Conservation (phyloP, 441 rosid species). For the Populus hybrid region DNA sequence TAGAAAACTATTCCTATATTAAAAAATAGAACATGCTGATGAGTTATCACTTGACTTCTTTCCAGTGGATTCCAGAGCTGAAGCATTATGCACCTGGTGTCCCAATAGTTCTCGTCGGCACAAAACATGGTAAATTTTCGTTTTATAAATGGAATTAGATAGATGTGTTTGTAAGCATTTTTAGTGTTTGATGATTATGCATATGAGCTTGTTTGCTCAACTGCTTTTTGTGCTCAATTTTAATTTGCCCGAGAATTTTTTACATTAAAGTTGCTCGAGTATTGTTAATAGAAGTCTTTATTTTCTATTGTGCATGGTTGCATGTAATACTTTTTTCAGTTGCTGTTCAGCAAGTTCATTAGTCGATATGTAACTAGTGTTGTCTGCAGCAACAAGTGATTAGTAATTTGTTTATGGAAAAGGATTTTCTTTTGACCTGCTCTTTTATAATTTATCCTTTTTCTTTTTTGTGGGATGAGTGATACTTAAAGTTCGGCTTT, state of each 20-base stretch:
- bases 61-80: conserved; percentile 90
- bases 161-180: not conserved
- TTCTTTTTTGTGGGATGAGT: not conserved
- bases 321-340: not conserved
- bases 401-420: not conserved
- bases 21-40: not conserved
- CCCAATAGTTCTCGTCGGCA: conserved; percentile 79
- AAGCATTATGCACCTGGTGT: conserved; percentile 89
- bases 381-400: not conserved
- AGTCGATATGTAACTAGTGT: not conserved
- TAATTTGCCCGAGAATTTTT: not conserved
- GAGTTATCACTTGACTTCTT: conserved; percentile 15
- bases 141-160: not conserved
- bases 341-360: not conserved
- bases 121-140: conserved; percentile 58
- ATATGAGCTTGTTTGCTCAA: not conserved
- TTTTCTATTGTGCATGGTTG: not conserved
- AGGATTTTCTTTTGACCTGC: not conserved
- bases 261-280: not conserved
- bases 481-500: not conserved
- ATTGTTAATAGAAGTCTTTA: not conserved
- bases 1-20: not conserved
- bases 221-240: conserved; percentile 1
- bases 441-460: not conserved
- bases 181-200: not conserved